These are phyloP conservation scores for Coccomyxa sp. DNA, from an alignment of 139 green algal species.

Conservation along the genomic window DNA sequence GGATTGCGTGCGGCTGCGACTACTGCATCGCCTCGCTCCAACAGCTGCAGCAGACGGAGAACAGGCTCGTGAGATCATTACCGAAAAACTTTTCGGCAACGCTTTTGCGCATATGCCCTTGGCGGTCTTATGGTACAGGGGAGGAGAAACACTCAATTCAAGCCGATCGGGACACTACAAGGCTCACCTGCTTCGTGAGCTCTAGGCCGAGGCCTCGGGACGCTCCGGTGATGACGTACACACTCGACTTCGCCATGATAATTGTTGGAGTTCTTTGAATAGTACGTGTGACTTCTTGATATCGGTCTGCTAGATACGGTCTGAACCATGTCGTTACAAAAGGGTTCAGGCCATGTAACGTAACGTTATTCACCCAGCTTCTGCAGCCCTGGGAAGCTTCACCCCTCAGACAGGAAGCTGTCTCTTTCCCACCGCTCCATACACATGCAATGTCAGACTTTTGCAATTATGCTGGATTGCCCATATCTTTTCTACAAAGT, in stretches of 20 bases:
- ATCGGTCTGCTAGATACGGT: too few species aligned
- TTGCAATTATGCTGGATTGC: too few species aligned
- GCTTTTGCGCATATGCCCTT: too few species aligned
- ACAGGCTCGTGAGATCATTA: too few species aligned
- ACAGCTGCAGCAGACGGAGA: not conserved
- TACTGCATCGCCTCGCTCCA: not conserved
- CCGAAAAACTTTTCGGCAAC: not conserved
- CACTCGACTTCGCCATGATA: not conserved
- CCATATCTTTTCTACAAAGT: too few species aligned
- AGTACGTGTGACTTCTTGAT: too few species aligned
- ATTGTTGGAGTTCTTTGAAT: too few species aligned
- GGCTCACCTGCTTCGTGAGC: not conserved
- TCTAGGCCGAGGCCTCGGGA: constrained; percentile 9
- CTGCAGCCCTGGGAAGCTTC: constrained; percentile 20
- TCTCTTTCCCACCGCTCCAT: too few species aligned
- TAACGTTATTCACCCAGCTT: not conserved
- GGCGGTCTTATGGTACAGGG: too few species aligned
- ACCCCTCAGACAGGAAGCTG: too few species aligned
- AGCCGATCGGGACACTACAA: not conserved
- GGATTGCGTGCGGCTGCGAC: not conserved
- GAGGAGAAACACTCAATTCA: too few species aligned
- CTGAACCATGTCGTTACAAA: not conserved
- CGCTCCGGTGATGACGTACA: constrained; percentile 4
- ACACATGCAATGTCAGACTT: too few species aligned
- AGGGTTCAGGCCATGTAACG: not conserved